A percentile compares a stretch with the other conserved stretches of the same genome.
These are phyloP conservation scores for Ganoderma lucidum DNA, from an alignment of 1,284 basidiomycete species.

Conservation along the genomic window DNA sequence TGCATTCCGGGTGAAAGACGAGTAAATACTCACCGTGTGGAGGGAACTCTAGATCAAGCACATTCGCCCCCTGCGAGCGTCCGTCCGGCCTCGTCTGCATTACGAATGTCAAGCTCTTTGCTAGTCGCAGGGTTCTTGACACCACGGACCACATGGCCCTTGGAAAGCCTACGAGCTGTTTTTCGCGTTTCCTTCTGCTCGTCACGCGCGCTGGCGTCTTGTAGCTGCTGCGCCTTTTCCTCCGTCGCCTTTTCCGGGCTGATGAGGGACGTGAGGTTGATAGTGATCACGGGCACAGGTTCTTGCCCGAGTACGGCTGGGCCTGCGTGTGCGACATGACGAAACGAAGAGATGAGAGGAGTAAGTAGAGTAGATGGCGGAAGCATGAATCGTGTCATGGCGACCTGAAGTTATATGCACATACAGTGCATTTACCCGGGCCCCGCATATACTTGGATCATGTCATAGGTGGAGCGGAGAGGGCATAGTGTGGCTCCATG, in stretches of 20 bases:
- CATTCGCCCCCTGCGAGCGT: constrained; percentile 39
- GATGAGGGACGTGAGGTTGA: constrained; percentile 41
- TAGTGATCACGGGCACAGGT: constrained; percentile 43
- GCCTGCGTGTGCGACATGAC: constrained; percentile 40
- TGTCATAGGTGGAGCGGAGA: not conserved
- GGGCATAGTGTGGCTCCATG: not conserved
- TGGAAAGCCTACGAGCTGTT: constrained; percentile 37
- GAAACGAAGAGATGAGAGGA: not conserved
- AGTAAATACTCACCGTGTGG: constrained; percentile 38
- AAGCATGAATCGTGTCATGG: not conserved
- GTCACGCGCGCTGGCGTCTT: constrained; percentile 36
- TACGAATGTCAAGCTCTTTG: constrained; percentile 42
- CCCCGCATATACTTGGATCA: not conserved
- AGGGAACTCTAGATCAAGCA: constrained; percentile 42
- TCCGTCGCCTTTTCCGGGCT: constrained; percentile 41
- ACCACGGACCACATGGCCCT: constrained; percentile 40
- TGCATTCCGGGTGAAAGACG: not conserved
- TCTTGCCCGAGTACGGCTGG: constrained; percentile 46
- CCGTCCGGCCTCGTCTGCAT: constrained; percentile 40
- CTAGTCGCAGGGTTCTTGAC: constrained; percentile 43
- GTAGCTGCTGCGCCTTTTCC: constrained; percentile 43
- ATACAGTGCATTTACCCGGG: not conserved
- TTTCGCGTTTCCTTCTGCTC: constrained; percentile 43
- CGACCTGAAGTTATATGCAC: not conserved
- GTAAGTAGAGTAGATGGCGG: not conserved